Conservation (phyloP, 176 grass and related monocot genomes). For the Eragrostis nindensis region DNA sequence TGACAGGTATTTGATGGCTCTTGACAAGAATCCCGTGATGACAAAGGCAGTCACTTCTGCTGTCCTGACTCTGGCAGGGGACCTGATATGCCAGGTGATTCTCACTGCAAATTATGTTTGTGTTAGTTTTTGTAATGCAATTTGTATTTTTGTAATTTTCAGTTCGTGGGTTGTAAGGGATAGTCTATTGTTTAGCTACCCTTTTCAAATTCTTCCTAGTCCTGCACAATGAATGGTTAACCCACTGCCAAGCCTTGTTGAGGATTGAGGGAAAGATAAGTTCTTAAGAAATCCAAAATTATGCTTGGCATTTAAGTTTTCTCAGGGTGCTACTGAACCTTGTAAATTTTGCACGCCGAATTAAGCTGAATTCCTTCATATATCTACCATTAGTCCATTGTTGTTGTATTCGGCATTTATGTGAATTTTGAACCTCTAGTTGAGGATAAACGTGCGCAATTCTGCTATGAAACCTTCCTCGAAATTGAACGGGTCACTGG, state of each 20-base stretch:
- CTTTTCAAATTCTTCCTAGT: not conserved
- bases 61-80: conserved; percentile 59
- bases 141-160: not conserved
- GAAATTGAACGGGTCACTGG: not conserved
- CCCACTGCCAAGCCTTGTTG: not conserved
- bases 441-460: not conserved
- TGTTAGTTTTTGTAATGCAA: not conserved
- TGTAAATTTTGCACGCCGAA: too few relatives aligned
- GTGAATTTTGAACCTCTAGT: not conserved
- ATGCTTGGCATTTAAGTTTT: not conserved
- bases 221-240: not conserved
- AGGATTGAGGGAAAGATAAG: not conserved
- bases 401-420: not conserved
- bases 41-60: conserved; percentile 71
- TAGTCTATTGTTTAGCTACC: not conserved
- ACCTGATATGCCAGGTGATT: conserved; percentile 74
- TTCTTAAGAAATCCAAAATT: not conserved
- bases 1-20: conserved; percentile 53
- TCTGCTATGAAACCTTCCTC: not conserved
- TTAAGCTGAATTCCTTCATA: too few relatives aligned
- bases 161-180: not conserved
- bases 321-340: not conserved
- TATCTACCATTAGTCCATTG: not conserved
- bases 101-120: not conserved
- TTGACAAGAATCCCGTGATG: conserved; percentile 64